These are phyloP conservation scores for Aspergillus ostianus DNA, from an alignment of 495 filamentous ascomycete genomes.

Conservation along the genomic window DNA sequence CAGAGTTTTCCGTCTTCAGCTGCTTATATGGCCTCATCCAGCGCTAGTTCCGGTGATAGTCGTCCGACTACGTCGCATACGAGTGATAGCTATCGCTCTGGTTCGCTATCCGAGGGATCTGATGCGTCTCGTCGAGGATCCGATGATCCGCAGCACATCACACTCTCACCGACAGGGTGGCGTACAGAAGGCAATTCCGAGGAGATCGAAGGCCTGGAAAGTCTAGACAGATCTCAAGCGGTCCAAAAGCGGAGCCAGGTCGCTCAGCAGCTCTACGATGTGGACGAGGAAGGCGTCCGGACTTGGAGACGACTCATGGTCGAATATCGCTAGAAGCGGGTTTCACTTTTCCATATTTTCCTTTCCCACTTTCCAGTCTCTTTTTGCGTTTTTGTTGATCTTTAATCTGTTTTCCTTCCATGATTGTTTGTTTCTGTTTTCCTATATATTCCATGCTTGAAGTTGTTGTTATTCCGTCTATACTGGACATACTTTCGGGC, in stretches of 20 bases:
- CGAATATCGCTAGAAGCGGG: conserved; percentile 32
- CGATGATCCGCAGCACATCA: conserved; percentile 11
- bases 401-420: not conserved
- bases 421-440: not conserved
- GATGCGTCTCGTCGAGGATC: conserved; percentile 5
- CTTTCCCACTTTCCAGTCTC: not conserved
- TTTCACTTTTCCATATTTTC: conserved; percentile 7
- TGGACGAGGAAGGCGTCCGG: conserved; percentile 30
- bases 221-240: conserved; percentile 4
- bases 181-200: conserved; percentile 9
- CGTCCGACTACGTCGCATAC: conserved; percentile 8
- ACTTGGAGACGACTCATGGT: conserved; percentile 36
- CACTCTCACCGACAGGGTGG: conserved; percentile 14
- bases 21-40: not conserved
- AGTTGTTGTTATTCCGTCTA: not conserved
- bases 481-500: not conserved
- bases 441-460: not conserved
- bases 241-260: conserved; percentile 27
- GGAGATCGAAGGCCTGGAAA: conserved; percentile 12
- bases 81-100: conserved; percentile 5
- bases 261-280: conserved; percentile 31
- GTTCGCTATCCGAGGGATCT: conserved; percentile 7
- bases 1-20: not conserved
- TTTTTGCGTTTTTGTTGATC: not conserved
- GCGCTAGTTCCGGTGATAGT: conserved; percentile 5